Evolutionary conservation across 2,329 filamentous ascomycete genomes (phyloP).

Genomic region (Didymellaceae sp.): DNA sequence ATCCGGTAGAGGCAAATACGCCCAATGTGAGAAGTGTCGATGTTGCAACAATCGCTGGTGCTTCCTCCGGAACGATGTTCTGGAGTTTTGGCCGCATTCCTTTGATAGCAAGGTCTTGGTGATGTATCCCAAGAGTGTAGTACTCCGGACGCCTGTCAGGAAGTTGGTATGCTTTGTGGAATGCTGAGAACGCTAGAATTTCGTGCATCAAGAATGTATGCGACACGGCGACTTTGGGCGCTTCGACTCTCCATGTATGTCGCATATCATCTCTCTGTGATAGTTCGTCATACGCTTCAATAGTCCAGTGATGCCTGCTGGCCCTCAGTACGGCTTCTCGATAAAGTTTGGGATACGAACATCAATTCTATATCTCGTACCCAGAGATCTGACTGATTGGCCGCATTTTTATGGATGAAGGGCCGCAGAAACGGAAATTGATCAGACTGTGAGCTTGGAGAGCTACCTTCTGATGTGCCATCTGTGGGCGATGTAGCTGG

Average conservation of each 20-base stretch:
- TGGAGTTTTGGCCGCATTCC: constrained; percentile 38
- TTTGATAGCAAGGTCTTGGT: constrained; percentile 47
- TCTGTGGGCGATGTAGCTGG: constrained; percentile 15
- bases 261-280: constrained; percentile 35
- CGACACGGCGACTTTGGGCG: constrained; percentile 44
- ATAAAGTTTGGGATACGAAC: constrained; percentile 24
- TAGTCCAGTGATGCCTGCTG: constrained; percentile 43
- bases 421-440: constrained; percentile 42
- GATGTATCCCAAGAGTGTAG: constrained; percentile 45
- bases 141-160: constrained; percentile 34
- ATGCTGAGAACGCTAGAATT: constrained; percentile 50
- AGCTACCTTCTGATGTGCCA: constrained; percentile 30
- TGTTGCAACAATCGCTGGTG: constrained; percentile 40
- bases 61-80: constrained; percentile 39
- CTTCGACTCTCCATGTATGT: constrained; percentile 43
- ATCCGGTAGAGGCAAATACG: constrained; percentile 40
- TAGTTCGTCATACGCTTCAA: constrained; percentile 33
- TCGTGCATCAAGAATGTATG: constrained; percentile 51
- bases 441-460: constrained; percentile 38
- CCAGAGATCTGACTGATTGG: constrained; percentile 37
- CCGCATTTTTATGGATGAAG: constrained; percentile 34
- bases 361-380: constrained; percentile 44
- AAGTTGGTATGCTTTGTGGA: constrained; percentile 46
- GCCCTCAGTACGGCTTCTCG: neutral
- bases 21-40: constrained; percentile 41